Base-by-base conservation (phyloP, 371 early-diverging fungal species). In the Mucor irregularis region DNA sequence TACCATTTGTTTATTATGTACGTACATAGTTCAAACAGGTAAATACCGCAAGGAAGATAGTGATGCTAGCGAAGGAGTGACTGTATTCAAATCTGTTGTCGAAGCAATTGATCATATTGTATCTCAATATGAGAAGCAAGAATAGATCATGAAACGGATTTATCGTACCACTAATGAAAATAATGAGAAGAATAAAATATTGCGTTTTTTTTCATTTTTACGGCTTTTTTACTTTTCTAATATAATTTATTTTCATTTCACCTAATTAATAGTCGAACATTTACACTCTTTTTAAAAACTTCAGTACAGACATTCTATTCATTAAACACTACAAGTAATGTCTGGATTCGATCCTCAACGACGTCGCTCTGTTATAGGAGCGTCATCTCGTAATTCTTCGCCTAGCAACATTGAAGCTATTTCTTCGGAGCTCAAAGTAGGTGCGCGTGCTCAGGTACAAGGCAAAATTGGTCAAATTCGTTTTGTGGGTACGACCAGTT, bases 31-130 rank as follows among this genome's bases (percentile, higher is more conserved):
- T 24, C 77, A 81, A 47, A 94, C 94, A 0, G 94, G 94, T 2
- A 93, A 94, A 59, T 94, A 92, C 64, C 76, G 88, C 16, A 35
- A 72, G 1, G 83, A 81, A 14, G 94, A 94, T 63, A 90, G 90
- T 14, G 19, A 45, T 5, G 63, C 39, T 68, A 35, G 37, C 21
- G 0, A 58, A 29, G 52, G 33, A 14, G 26, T 63, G 8, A 49
- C 56, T 13, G 73, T 72, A 13, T 74, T 69, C 59, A 57, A 59
- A 17, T 74, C 74, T 3, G 58, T 78, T n/a, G 78, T 71, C 2
- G 67, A 78, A 28, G 78, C 73, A 4, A 70, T 78, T 51, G 67
- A 74, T 25, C 38, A 58, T 35, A 57, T 78, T 9, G 59, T 82
- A 19, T 51, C 31, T 5, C 61, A 66, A 52, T 25, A 64, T 48